A percentile compares a stretch with the other conserved stretches of the same genome.
phyloP scores from a whole-genome alignment of 2,329 filamentous ascomycete genomes.

The Curvularia hawaiiensis region DNA sequence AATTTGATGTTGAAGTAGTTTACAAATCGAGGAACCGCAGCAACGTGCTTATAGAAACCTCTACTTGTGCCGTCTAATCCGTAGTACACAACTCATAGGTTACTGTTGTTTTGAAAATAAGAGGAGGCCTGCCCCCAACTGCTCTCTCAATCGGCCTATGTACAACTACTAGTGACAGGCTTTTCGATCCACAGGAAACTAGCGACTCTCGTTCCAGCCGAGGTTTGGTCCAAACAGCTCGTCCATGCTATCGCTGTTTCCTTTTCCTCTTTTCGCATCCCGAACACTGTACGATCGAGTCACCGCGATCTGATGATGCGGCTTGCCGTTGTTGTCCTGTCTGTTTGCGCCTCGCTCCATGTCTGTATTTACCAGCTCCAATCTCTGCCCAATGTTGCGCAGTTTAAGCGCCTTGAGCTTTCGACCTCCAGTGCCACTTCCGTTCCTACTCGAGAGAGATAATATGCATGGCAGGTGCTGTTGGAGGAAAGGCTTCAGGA shows the following conservation, averaged over 20 bases:
- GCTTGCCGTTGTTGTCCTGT: slow-evolving; percentile 2
- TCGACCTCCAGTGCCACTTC: slow-evolving; percentile 10
- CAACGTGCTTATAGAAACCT: not conserved
- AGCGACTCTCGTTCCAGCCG: slow-evolving; percentile 12
- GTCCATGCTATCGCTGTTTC: slow-evolving; percentile 17
- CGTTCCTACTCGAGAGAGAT: slow-evolving; percentile 13
- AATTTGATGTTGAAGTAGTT: not conserved
- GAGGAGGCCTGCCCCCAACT: not conserved
- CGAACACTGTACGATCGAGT: slow-evolving; percentile 17
- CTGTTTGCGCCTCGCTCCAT: slow-evolving; percentile 2
- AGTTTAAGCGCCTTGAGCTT: slow-evolving; percentile 14
- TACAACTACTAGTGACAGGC: not conserved
- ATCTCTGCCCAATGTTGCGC: slow-evolving; percentile 9
- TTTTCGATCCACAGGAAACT: not conserved
- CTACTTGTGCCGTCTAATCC: not conserved
- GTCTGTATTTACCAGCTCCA: slow-evolving; percentile 10
- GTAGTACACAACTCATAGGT: too few relatives aligned
- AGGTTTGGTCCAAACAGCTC: slow-evolving; percentile 14
- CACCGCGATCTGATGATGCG: slow-evolving; percentile 13
- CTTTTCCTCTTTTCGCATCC: slow-evolving; percentile 7
- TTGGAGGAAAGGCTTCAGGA: slow-evolving; percentile 25
- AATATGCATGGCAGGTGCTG: slow-evolving; percentile 19
- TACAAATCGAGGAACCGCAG: not conserved
- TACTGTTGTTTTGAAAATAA: not conserved
- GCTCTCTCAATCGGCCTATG: not conserved